These are phyloP conservation scores for Salix brachista DNA, from an alignment of 345 rosid species.

Conservation along the genomic window DNA sequence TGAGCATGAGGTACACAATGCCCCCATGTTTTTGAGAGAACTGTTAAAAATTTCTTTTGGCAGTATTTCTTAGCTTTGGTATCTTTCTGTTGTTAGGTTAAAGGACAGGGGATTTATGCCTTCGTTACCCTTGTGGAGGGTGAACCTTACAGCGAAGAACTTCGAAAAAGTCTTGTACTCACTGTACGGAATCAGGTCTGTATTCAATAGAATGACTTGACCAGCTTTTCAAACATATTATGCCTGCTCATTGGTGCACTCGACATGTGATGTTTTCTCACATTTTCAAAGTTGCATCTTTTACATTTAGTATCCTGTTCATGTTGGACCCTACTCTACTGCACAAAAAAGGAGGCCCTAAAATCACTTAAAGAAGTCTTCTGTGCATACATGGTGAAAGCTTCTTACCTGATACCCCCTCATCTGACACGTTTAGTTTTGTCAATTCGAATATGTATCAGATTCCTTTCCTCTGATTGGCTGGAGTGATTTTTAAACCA, in stretches of 20 bases:
- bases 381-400: neutral
- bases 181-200: constrained; percentile 79
- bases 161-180: constrained; percentile 63
- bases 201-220: neutral
- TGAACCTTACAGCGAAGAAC: constrained; percentile 83
- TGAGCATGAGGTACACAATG: constrained; percentile 74
- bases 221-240: neutral
- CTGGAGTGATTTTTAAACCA: neutral
- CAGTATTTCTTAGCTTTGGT: neutral
- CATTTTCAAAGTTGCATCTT: no score
- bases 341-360: no score
- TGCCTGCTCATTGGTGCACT: neutral
- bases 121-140: constrained; percentile 90
- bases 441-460: no score
- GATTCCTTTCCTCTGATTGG: no score
- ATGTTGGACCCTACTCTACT: no score
- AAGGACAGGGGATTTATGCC: constrained; percentile 96
- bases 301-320: no score
- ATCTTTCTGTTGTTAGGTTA: constrained; percentile 48
- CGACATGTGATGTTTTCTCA: no score
- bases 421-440: no score
- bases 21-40: neutral
- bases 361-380: neutral
- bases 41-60: neutral
- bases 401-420: no score